Percentiles rank a stretch among this genome's conserved stretches.
Evolutionary conservation across 352 stramenopile species (phyloP).

Genomic region (Pythium brachiatum): DNA sequence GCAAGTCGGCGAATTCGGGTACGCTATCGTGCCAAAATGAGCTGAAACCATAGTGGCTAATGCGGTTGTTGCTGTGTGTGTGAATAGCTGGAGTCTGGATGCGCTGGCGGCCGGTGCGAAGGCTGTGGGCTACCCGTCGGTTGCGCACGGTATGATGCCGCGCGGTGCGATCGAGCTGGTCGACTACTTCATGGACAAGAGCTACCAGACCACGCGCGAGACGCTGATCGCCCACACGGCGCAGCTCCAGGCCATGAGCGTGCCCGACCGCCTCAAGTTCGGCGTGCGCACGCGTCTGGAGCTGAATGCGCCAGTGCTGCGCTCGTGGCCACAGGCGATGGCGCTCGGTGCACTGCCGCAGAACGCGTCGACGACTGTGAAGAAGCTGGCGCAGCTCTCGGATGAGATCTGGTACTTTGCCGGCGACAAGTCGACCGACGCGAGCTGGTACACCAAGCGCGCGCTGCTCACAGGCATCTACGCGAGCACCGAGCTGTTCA

Average conservation of each 20-base stretch:
- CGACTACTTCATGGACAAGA: slow-evolving; percentile 84
- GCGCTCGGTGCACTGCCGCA: slow-evolving; percentile 68
- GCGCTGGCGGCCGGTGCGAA: slow-evolving; percentile 66
- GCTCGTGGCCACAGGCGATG: slow-evolving; percentile 79
- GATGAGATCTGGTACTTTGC: slow-evolving; percentile 90
- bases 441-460: slow-evolving; percentile 86
- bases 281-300: slow-evolving; percentile 67
- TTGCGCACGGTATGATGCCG: slow-evolving; percentile 81
- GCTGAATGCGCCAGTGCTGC: slow-evolving; percentile 55
- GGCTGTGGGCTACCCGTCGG: slow-evolving; percentile 68
- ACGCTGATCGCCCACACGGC: slow-evolving; percentile 60
- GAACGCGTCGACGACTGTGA: slow-evolving; percentile 68
- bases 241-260: slow-evolving; percentile 58
- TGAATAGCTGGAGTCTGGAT: slow-evolving; percentile 67
- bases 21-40: background rate
- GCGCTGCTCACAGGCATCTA: slow-evolving; percentile 77
- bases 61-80: background rate
- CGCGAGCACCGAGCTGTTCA: slow-evolving; percentile 79
- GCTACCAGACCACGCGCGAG: slow-evolving; percentile 52
- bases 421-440: slow-evolving; percentile 80
- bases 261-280: slow-evolving; percentile 83
- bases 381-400: slow-evolving; percentile 62
- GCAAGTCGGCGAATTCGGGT: slow-evolving; percentile 53
- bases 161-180: slow-evolving; percentile 78
- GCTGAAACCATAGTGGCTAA: background rate